Percentiles rank a stretch among this genome's conserved stretches.
These are phyloP conservation scores for Coemansia sp. DNA, from an alignment of 192 early-diverging fungal genomes.

Conservation along the genomic window DNA sequence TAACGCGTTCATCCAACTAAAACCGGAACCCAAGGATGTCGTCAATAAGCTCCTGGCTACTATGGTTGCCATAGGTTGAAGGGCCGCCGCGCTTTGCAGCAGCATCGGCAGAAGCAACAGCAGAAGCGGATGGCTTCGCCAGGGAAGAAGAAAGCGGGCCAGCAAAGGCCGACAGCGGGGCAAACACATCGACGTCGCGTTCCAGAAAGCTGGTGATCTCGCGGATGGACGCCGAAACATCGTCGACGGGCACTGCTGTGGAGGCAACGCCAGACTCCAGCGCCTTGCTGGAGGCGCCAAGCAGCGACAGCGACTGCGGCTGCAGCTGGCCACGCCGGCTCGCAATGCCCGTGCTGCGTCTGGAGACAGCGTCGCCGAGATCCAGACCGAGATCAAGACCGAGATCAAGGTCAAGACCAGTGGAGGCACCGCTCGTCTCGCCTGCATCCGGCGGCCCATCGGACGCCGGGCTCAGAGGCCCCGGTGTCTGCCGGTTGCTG, in stretches of 20 bases:
- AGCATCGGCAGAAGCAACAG: not conserved
- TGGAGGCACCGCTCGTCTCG: not conserved
- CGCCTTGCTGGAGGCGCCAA: not conserved
- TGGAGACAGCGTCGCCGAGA: constrained; percentile 37
- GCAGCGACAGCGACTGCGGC: not conserved
- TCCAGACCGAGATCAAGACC: constrained; percentile 28
- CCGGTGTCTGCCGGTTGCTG: not conserved
- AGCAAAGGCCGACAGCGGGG: constrained; percentile 20
- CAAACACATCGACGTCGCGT: constrained; percentile 43
- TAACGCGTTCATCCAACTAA: not conserved
- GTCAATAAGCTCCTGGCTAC: constrained; percentile 31
- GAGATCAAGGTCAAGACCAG: constrained; percentile 44
- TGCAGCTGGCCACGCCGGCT: not conserved
- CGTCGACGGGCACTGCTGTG: not conserved
- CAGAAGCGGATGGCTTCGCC: not conserved
- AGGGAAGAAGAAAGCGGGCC: not conserved
- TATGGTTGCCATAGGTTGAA: not conserved
- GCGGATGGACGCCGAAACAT: constrained; percentile 19
- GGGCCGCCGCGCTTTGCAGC: not conserved
- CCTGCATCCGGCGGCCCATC: not conserved
- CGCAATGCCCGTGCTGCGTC: not conserved
- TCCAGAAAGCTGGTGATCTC: constrained; percentile 46
- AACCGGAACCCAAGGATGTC: constrained; percentile 31
- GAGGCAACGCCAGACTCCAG: not conserved
- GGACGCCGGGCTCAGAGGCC: not conserved